Evolutionary conservation across 805 yeast species (phyloP).

Genomic region (Lipomyces chichibuensis): DNA sequence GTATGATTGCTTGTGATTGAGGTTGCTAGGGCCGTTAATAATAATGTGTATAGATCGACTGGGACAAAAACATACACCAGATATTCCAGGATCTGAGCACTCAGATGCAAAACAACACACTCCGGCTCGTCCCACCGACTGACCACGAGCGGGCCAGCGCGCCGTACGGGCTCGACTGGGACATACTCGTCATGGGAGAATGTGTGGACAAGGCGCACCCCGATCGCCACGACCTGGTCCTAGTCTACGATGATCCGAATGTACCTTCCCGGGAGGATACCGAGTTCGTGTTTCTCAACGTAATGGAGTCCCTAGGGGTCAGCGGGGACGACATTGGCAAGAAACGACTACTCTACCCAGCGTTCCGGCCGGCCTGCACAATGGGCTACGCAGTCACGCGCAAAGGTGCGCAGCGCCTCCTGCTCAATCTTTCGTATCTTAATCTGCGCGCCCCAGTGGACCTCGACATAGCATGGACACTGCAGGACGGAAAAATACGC

Average conservation of each 20-base stretch:
- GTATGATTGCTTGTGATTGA: background rate
- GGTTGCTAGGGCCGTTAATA: background rate
- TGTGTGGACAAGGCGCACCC: conserved; percentile 20
- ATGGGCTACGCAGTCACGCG: conserved; percentile 31
- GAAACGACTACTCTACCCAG: conserved; percentile 18
- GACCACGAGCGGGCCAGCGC: conserved; percentile 23
- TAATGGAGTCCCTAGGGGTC: conserved; percentile 11
- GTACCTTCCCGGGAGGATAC: conserved; percentile 15
- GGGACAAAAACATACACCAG: conserved; percentile 20
- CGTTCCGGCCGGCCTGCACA: conserved; percentile 25
- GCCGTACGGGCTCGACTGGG: conserved; percentile 33
- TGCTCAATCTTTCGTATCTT: conserved; percentile 21
- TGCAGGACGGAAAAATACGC: conserved; percentile 20
- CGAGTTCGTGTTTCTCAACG: background rate
- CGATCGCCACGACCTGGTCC: conserved; percentile 17
- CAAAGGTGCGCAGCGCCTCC: conserved; percentile 29
- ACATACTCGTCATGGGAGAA: conserved; percentile 20
- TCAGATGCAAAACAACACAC: conserved; percentile 13
- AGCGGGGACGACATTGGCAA: conserved; percentile 12
- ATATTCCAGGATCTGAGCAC: conserved; percentile 15
- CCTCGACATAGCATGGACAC: conserved; percentile 17
- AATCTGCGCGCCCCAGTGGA: conserved; percentile 25
- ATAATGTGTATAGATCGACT: conserved; percentile 20
- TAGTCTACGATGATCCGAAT: conserved; percentile 17
- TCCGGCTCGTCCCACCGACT: conserved; percentile 14